Conservation (phyloP, 345 rosid species). For the Jatropha curcas region DNA sequence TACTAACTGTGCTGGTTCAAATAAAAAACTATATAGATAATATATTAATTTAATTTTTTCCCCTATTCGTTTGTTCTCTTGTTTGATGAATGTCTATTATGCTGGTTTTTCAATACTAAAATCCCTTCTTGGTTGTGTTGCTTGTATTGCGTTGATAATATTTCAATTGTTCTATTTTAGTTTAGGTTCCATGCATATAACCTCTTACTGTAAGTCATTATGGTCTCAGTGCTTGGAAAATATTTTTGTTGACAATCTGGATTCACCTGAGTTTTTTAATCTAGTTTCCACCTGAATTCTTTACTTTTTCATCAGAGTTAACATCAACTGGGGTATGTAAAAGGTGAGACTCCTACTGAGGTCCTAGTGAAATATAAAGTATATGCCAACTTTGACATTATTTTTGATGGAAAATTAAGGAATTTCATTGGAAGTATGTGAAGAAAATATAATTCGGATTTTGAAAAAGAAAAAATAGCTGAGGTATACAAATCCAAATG, state of each 20-base stretch:
- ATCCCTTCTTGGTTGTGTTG: too few relatives aligned
- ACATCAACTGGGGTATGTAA: background rate
- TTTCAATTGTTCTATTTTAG: background rate
- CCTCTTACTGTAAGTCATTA: too few relatives aligned
- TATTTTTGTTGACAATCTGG: background rate
- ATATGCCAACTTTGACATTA: background rate
- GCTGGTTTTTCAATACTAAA: constrained; percentile 4
- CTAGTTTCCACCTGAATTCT: too few relatives aligned
- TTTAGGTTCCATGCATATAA: background rate
- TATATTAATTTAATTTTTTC: too few relatives aligned
- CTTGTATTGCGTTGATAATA: constrained; percentile 1
- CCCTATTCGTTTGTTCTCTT: too few relatives aligned
- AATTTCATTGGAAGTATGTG: background rate
- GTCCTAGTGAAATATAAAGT: background rate
- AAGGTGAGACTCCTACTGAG: background rate
- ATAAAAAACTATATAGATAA: too few relatives aligned
- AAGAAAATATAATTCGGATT: background rate
- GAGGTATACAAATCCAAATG: background rate
- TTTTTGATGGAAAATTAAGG: background rate
- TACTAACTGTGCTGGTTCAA: too few relatives aligned
- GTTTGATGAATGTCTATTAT: background rate
- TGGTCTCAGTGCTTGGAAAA: background rate
- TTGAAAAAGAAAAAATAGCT: too few relatives aligned
- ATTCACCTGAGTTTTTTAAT: background rate
- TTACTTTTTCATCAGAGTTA: too few relatives aligned